Evolutionary conservation across 345 rosid species (phyloP), one percentile per base, ranked within the genome.

Genomic region (Syzygium jambos): DNA sequence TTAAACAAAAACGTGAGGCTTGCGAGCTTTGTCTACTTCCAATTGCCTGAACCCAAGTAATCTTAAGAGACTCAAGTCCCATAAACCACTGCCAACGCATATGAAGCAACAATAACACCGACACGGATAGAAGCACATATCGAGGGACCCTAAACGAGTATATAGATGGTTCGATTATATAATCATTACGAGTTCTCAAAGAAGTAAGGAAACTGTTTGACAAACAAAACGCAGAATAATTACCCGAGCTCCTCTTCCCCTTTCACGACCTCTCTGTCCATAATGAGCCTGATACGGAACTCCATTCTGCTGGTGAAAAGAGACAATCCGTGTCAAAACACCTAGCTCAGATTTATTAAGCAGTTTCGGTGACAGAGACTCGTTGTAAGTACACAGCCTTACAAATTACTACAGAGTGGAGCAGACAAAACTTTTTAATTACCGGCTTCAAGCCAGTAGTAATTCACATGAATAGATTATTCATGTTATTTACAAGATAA

Each of bases 201-300:
- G 21, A 84, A 57, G 29, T 27, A 54, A 84, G 25, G n/a, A 84
- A 57, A 65, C 55, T 8, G 29, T 73, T 61, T 51, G 73, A 73
- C 23, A 87, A 85, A 52, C 15, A 41, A 46, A 57, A 87, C 16
- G 27, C 25, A 59, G 83, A 57, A 25, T 73, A n/a, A 73, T 68
- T 97, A 97, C 99, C 99, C 95, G 93, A 87, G 90, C 87, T 91
- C 98, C 98, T 92, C 98, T 93, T 91, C 98, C 99, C 91, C 99
- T 92, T 88, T 91, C 98, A 22, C 92, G 95, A 77, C 97, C 96
- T 85, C 95, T 90, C 88, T 93, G 92, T 89, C 94, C 96, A 91
- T 92, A 89, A 87, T 89, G 94, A 80, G 88, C 21, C 80, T 93
- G 92, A 86, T 86, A 93, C 49, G 95, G 91, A 90, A 94, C 94